Base-by-base conservation (phyloP, 257 asterid genomes). In the Solanum appendiculatum region DNA sequence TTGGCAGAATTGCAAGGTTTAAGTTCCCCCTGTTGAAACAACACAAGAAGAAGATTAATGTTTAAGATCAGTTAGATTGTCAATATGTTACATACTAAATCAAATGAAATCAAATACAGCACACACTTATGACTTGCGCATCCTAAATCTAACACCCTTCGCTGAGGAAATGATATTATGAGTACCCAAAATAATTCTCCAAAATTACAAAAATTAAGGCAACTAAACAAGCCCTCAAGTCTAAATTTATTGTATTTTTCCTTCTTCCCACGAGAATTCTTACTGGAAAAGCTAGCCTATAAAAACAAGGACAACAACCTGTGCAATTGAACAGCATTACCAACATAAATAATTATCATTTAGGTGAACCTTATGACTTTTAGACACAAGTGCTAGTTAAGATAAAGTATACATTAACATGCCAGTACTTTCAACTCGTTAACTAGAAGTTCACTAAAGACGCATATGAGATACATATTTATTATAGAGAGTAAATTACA, bases 1-100 rank as follows among this genome's bases (percentile, higher is more conserved):
- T 93, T 83, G 99, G 98, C 92, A 97, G 74, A 86, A 97, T 95
- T 18, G 93, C 88, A 87, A 97, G 97, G 89, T 94, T 94, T 88
- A 97, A 89, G 88, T 93, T 96, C 44, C 99, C 93, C 89, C 93
- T 91, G 88, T 63, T 29, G 74, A 60, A 85, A 84, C 40, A 86
- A 33, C 51, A 86, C 40, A 46, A 46, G 85, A 46, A 48, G 31
- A 46, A 18, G 7, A 46, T 40, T 18, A 29, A 46, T 80, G 66
- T 20, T 29, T 29, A 46, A 46, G 66, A 27, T 36, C 27, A 80
- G 66, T 46, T 5, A 29, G 42, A 46, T 37, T 5, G 40, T 80
- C 66, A 80, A 27, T 10, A 29, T 1, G 15, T 46, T 27, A 80
- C 85, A 46, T 29, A 16, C 29, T 48, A 9, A 78, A 78, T 78